Evolutionary conservation across 2,329 filamentous ascomycete genomes (phyloP), one percentile per base, ranked within the genome.

Genomic region (Fusarium sp.): DNA sequence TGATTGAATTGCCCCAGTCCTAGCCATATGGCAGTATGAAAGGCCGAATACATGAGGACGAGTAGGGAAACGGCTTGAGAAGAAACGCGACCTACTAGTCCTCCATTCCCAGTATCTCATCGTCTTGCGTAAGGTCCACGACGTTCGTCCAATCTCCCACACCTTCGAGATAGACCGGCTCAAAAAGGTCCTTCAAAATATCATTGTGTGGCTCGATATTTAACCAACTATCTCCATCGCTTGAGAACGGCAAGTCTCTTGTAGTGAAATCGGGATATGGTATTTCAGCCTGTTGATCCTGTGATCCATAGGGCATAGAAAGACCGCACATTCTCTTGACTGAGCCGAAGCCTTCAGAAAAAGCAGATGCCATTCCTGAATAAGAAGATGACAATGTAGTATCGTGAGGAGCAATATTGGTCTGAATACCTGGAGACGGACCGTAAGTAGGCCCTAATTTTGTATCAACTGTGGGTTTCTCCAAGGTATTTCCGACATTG

Each of bases 271-370:
- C 46, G 20, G 46, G 32, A 37, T 49, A 37, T 49, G 46, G 46
- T 49, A 49, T 49, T 19, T 49, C 46, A 49, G 46, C 32, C 46
- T 49, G 46, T 37, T 37, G 32, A 19, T 49, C 32, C 46, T 49
- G 46, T 37, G 46, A 28, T 49, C 46, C 32, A 28, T 15, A 10
- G 32, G 46, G 17, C 32, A 37, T 49, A 37, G 46, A 19, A 49
- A 49, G 14, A 48, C 46, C 20, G 20, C 46, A 48, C 32, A 37
- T 48, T 48, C 20, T 48, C 32, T 37, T 48, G 46, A 37, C 20
- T 13, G 32, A 48, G 46, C 20, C 20, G 15, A 37, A 48, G 14
- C 46, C 20, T 48, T 13, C 46, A 35, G 10, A 48, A 37, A 48
- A 26, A 6, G 3, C 20, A 37, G 20, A 37, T 37, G 46, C 20